A percentile compares a stretch with the other conserved stretches of the same genome.
Conservation (phyloP, 345 rosid species). For the Citrus unshiu region DNA sequence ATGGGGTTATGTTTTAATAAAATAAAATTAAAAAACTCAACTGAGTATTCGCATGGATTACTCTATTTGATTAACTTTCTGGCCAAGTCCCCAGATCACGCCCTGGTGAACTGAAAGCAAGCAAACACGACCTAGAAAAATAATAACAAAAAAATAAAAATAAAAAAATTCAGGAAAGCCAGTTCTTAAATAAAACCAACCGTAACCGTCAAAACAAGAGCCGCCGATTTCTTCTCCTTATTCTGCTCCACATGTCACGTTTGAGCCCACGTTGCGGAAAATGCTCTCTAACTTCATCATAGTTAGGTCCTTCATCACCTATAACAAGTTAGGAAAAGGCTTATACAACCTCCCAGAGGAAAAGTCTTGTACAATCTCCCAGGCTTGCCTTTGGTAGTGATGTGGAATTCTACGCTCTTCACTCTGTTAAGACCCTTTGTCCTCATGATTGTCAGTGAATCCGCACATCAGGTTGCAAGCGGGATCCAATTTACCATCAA, state of each 20-base stretch:
- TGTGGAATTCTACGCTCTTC: too few relatives aligned
- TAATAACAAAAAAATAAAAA: not conserved
- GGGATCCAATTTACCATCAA: too few relatives aligned
- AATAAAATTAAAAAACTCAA: not conserved
- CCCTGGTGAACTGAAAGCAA: not conserved
- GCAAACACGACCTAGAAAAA: not conserved
- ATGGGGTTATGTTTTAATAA: not conserved
- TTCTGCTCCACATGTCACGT: slow-evolving; percentile 9
- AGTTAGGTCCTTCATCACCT: too few relatives aligned
- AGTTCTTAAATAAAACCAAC: too few relatives aligned
- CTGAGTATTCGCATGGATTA: not conserved
- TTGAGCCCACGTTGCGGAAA: not conserved
- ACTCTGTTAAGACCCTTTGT: too few relatives aligned
- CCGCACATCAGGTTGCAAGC: too few relatives aligned
- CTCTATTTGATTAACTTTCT: not conserved
- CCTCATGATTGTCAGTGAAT: too few relatives aligned
- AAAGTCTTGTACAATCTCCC: too few relatives aligned
- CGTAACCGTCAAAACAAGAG: not conserved
- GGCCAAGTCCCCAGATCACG: not conserved
- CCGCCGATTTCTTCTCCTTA: slow-evolving; percentile 9
- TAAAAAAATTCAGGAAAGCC: not conserved
- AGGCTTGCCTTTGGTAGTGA: too few relatives aligned
- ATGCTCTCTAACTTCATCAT: not conserved
- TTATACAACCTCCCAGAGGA: too few relatives aligned
- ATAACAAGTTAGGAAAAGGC: too few relatives aligned